A percentile compares a stretch with the other conserved stretches of the same genome.
These are phyloP conservation scores for Cytospora mali DNA, from an alignment of 2,329 filamentous ascomycete species.

Conservation along the genomic window DNA sequence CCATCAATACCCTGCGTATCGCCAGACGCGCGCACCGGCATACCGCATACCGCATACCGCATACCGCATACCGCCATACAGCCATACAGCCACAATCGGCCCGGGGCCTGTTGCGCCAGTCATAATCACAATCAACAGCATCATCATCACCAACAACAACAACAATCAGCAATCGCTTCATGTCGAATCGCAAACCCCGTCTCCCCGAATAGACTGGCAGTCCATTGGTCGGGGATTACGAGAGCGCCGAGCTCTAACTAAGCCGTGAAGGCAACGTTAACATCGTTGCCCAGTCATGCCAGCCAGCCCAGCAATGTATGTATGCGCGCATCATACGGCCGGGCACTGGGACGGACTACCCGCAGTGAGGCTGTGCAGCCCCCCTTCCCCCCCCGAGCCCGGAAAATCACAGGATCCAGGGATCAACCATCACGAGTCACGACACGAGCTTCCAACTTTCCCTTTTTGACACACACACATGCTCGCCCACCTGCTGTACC, in stretches of 20 bases:
- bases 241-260: neutral
- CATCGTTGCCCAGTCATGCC: too few relatives aligned
- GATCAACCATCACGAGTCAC: neutral
- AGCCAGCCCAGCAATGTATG: too few relatives aligned
- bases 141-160: neutral
- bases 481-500: neutral
- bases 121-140: neutral
- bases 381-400: neutral
- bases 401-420: neutral
- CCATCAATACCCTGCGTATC: neutral
- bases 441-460: constrained; percentile 11
- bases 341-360: neutral
- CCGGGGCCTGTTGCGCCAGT: neutral
- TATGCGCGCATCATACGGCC: constrained; percentile 15
- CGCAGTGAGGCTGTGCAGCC: constrained; percentile 25
- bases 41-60: neutral
- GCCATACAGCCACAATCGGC: neutral
- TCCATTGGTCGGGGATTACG: constrained; percentile 4
- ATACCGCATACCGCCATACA: constrained; percentile 3
- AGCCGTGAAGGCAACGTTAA: too few relatives aligned
- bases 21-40: constrained; percentile 1
- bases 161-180: neutral
- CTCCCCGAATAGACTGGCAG: neutral
- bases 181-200: constrained; percentile 15
- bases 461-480: neutral